Conservation (phyloP, 352 stramenopile species). For the Pythium brassicae region DNA sequence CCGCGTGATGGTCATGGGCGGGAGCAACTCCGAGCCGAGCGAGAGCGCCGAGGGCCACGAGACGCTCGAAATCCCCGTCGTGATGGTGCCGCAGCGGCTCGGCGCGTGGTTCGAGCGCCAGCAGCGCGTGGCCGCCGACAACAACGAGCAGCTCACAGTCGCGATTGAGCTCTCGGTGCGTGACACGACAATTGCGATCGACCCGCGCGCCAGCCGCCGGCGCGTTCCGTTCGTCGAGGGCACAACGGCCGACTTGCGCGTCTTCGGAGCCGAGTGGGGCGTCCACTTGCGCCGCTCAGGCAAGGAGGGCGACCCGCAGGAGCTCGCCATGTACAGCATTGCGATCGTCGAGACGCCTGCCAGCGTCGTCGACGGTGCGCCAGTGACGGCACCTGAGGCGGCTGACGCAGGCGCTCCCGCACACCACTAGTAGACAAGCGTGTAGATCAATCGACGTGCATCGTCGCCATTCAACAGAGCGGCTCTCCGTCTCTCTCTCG, state of each 20-base stretch:
- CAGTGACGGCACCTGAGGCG: no score
- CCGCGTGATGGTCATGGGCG: constrained; percentile 77
- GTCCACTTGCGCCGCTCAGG: constrained; percentile 31
- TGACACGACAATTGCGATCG: constrained; percentile 12
- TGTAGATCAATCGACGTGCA: constrained; percentile 3
- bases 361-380: not conserved
- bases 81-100: constrained; percentile 63
- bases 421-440: constrained; percentile 8
- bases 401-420: no score
- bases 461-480: constrained; percentile 1
- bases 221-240: constrained; percentile 46
- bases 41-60: constrained; percentile 10
- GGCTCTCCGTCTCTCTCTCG: constrained; percentile 2
- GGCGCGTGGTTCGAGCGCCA: constrained; percentile 49
- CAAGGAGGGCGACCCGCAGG: constrained; percentile 6
- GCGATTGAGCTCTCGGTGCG: constrained; percentile 37
- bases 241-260: constrained; percentile 27
- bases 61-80: constrained; percentile 33
- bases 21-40: constrained; percentile 15
- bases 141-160: constrained; percentile 17
- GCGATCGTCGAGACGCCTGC: constrained; percentile 42
- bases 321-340: constrained; percentile 37
- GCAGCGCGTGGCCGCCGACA: constrained; percentile 1
- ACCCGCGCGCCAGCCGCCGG: constrained; percentile 10
- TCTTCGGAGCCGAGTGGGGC: constrained; percentile 59